Conservation (phyloP, 306 rosid species). For the Quercus bicolor region DNA sequence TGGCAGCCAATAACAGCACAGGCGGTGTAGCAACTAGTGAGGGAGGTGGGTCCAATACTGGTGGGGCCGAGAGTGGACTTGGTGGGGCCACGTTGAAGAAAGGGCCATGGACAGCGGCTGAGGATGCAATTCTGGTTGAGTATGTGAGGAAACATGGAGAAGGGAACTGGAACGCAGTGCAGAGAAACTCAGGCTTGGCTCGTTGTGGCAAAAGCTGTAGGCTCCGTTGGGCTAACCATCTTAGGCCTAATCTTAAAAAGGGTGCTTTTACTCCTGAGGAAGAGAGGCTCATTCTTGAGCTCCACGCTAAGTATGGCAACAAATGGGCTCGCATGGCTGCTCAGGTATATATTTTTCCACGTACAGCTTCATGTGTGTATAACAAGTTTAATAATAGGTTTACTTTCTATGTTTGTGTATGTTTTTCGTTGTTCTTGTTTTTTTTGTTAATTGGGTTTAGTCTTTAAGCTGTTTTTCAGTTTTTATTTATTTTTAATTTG, state of each 20-base stretch:
- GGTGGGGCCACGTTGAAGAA: slow-evolving; percentile 47
- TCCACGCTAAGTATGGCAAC: slow-evolving; percentile 78
- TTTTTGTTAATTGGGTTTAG: too few relatives aligned
- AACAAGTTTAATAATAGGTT: too few relatives aligned
- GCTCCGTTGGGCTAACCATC: slow-evolving; percentile 93
- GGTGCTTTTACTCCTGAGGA: slow-evolving; percentile 73
- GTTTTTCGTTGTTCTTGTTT: too few relatives aligned
- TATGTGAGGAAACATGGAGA: slow-evolving; percentile 84
- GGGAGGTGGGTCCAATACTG: slow-evolving; percentile 20
- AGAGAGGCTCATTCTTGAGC: slow-evolving; percentile 70
- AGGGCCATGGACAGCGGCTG: slow-evolving; percentile 88
- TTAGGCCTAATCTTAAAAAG: slow-evolving; percentile 77
- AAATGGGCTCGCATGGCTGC: slow-evolving; percentile 99
- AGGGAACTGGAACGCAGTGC: slow-evolving; percentile 88
- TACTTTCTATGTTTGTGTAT: too few relatives aligned
- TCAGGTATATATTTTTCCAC: slow-evolving; percentile 35
- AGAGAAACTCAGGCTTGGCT: slow-evolving; percentile 59
- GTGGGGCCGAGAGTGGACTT: background rate
- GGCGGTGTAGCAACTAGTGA: slow-evolving; percentile 10
- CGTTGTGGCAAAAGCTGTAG: slow-evolving; percentile 95
- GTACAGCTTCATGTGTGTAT: too few relatives aligned
- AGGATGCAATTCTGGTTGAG: slow-evolving; percentile 67
- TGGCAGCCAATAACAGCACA: slow-evolving; percentile 9
- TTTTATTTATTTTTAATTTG: too few relatives aligned
- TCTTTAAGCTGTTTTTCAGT: too few relatives aligned